Percentiles rank a stretch among this genome's conserved stretches.
phyloP scores from a whole-genome alignment of 352 stramenopile genomes.

The Globisporangium spinosum region DNA sequence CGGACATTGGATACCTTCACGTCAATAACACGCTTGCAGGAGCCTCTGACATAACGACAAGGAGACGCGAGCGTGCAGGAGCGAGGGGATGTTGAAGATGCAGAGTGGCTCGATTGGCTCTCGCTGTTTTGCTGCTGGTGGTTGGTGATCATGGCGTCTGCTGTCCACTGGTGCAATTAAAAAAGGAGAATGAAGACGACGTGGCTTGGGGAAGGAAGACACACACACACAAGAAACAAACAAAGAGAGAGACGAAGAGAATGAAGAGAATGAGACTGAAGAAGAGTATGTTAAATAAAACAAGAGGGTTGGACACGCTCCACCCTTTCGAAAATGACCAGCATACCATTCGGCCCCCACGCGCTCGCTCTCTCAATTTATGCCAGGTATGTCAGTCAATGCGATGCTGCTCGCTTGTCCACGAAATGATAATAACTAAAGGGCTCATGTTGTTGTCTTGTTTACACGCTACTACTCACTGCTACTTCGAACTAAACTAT shows the following conservation, averaged over 20 bases:
- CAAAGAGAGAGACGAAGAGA: neutral
- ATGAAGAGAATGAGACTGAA: neutral
- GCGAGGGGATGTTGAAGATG: neutral
- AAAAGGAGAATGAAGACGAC: conserved; percentile 4
- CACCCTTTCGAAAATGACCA: neutral
- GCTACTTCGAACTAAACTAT: neutral
- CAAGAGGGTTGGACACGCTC: neutral
- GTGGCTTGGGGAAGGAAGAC: neutral
- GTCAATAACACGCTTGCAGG: neutral
- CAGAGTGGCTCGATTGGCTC: neutral
- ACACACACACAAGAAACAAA: neutral
- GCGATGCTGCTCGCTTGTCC: neutral
- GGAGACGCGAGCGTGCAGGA: neutral
- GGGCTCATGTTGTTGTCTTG: neutral
- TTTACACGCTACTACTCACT: neutral
- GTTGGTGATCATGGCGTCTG: neutral
- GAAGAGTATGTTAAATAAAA: conserved; percentile 5
- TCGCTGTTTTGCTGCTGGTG: neutral
- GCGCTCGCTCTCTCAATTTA: neutral
- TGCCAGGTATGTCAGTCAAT: neutral
- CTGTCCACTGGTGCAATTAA: neutral
- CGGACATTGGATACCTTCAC: neutral
- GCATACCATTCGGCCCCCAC: neutral
- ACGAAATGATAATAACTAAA: neutral
- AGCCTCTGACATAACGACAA: neutral